Conservation (phyloP, 257 asterid genomes). For the Solanum pinnatisectum region DNA sequence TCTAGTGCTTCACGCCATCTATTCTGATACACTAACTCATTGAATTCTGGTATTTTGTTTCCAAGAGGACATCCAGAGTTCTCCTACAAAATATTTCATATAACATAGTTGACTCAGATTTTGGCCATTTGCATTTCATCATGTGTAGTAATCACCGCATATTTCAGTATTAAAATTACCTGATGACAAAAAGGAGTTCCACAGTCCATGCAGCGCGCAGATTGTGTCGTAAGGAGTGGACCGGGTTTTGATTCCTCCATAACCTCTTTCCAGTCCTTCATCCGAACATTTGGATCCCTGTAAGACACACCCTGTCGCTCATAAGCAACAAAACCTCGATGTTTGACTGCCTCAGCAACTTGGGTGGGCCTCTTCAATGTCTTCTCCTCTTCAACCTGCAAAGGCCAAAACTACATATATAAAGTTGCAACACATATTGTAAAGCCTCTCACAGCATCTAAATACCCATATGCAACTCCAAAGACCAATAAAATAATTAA, state of each 20-base stretch:
- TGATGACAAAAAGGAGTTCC: conserved; percentile 99
- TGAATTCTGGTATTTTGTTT: conserved; percentile 95
- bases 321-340: conserved; percentile 85
- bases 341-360: conserved; percentile 69
- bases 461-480: background rate
- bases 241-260: conserved; percentile 79
- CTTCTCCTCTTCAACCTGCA: conserved; percentile 46
- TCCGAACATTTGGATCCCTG: conserved; percentile 73
- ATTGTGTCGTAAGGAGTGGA: conserved; percentile 81
- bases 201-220: conserved; percentile 99
- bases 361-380: conserved; percentile 50
- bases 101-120: background rate
- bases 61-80: conserved; percentile 99
- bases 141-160: background rate
- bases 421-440: background rate
- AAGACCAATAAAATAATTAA: background rate
- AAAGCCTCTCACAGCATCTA: background rate
- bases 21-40: conserved; percentile 93
- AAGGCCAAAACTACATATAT: background rate
- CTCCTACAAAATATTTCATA: conserved; percentile 43
- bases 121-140: background rate
- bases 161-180: conserved; percentile 24
- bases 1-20: conserved; percentile 99
- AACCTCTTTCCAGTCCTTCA: conserved; percentile 91
- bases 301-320: conserved; percentile 83